Conservation (phyloP, 2,329 filamentous ascomycete species). For the Aspergillus arachidicola region DNA sequence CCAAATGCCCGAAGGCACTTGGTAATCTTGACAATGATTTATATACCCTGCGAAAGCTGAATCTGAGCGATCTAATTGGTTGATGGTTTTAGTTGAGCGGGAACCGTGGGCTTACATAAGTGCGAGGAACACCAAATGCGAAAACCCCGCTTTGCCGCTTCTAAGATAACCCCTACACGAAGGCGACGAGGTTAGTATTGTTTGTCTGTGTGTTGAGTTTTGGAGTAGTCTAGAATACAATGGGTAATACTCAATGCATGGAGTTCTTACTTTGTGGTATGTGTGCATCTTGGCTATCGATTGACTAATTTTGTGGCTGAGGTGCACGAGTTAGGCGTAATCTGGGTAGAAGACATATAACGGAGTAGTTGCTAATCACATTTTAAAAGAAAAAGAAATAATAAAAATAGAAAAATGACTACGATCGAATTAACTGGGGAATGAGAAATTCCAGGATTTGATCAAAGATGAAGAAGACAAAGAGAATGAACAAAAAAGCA, state of each 20-base stretch:
- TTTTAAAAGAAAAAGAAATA: not conserved
- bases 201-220: not conserved
- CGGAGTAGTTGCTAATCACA: not conserved
- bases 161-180: not conserved
- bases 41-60: slow-evolving; percentile 22
- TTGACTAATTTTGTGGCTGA: not conserved
- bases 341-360: not conserved
- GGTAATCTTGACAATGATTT: slow-evolving; percentile 16
- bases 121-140: not conserved
- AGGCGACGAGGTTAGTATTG: not conserved
- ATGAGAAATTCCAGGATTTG: not conserved
- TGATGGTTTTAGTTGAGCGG: slow-evolving; percentile 18
- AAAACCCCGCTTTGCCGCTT: not conserved
- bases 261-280: not conserved
- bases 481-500: not conserved
- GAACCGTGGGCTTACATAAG: not conserved
- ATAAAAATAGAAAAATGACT: not conserved
- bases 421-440: not conserved
- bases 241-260: not conserved
- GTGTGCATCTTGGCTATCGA: not conserved
- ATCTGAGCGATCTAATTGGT: not conserved
- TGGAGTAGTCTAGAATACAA: not conserved
- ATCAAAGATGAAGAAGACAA: not conserved
- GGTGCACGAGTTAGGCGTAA: not conserved
- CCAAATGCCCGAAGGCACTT: slow-evolving; percentile 57